Percentiles rank a stretch among this genome's conserved stretches.
phyloP scores from a whole-genome alignment of 192 early-diverging fungal species.

The Coemansia furcata region DNA sequence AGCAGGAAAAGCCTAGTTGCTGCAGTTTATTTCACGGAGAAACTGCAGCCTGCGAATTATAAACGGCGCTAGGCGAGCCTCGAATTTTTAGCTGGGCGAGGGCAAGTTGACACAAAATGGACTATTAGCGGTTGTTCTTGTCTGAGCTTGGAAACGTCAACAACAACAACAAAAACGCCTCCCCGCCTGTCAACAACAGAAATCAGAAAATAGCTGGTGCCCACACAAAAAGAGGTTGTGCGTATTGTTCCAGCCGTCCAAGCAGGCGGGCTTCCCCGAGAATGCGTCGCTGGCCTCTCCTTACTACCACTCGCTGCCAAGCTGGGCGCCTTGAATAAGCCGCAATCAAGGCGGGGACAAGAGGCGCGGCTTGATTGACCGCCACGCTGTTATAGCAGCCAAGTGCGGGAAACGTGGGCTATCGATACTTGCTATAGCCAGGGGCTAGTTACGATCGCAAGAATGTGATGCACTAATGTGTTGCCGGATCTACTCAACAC shows the following conservation, averaged over 20 bases:
- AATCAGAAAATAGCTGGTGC: neutral
- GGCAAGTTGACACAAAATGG: neutral
- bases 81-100: neutral
- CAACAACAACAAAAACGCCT: conserved; percentile 1
- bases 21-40: conserved; percentile 5
- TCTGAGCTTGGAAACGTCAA: neutral
- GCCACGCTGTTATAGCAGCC: neutral
- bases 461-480: neutral
- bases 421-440: neutral
- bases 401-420: conserved; percentile 5
- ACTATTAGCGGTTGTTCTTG: neutral
- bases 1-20: conserved; percentile 4
- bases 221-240: neutral
- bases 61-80: neutral
- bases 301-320: neutral
- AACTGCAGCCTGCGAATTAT: neutral
- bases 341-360: neutral
- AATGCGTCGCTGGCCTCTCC: neutral
- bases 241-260: neutral
- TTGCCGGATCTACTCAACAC: neutral
- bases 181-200: conserved; percentile 4
- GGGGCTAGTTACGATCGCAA: neutral
- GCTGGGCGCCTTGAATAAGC: neutral
- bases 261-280: neutral
- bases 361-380: neutral